phyloP scores from a whole-genome alignment of 805 yeast genomes.

The Starmerella vitae region DNA sequence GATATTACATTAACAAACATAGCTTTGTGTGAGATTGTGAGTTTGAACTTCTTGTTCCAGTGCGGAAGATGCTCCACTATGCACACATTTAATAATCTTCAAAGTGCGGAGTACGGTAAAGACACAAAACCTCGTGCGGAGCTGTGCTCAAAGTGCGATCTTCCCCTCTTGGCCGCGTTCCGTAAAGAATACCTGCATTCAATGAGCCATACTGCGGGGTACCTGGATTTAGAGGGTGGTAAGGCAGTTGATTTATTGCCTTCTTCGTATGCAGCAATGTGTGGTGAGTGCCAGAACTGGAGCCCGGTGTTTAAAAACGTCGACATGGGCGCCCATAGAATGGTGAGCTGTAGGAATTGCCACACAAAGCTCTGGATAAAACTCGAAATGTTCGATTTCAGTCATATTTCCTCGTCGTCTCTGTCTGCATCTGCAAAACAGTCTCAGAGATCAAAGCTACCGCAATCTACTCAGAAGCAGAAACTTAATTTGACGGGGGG shows the following conservation, averaged over 20 bases:
- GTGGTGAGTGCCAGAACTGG: constrained; percentile 26
- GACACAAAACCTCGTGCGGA: constrained; percentile 25
- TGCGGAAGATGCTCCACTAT: constrained; percentile 30
- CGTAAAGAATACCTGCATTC: constrained; percentile 29
- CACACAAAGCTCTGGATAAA: constrained; percentile 27
- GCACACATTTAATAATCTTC: constrained; percentile 27
- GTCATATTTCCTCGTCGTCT: constrained; percentile 24
- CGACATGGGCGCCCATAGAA: constrained; percentile 25
- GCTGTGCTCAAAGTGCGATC: constrained; percentile 28
- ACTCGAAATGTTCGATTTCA: constrained; percentile 27
- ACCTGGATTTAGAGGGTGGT: constrained; percentile 31
- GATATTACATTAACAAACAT: constrained; percentile 26
- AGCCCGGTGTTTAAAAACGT: constrained; percentile 25
- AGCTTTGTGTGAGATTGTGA: constrained; percentile 26
- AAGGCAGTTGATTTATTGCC: constrained; percentile 28
- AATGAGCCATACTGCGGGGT: constrained; percentile 25
- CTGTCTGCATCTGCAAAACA: constrained; percentile 13
- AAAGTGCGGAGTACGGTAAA: constrained; percentile 27
- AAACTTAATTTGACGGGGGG: constrained; percentile 28
- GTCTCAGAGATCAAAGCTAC: constrained; percentile 8
- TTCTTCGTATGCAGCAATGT: constrained; percentile 27
- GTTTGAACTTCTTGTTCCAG: constrained; percentile 27
- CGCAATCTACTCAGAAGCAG: constrained; percentile 18
- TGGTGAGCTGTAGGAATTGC: constrained; percentile 28
- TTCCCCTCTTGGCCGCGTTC: constrained; percentile 27